Conservation (phyloP, 257 asterid genomes). For the Verbena officinalis region DNA sequence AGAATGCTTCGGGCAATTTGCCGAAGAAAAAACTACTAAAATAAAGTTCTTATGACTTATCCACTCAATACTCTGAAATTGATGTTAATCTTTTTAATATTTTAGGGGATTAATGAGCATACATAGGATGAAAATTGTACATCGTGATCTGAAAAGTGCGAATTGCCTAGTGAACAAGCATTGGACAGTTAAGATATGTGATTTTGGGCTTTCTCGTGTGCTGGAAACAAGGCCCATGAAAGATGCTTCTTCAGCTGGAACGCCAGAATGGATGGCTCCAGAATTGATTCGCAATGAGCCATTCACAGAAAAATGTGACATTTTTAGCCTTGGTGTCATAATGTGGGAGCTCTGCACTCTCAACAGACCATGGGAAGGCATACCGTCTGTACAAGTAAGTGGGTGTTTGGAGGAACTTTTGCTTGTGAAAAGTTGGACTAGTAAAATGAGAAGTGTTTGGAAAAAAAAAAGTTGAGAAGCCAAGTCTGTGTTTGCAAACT, state of each 20-base stretch:
- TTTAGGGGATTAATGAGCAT: constrained; percentile 80
- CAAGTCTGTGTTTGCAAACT: too few relatives aligned
- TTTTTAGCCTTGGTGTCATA: constrained; percentile 86
- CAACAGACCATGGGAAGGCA: constrained; percentile 87
- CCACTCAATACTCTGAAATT: constrained; percentile 6
- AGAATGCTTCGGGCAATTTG: not conserved
- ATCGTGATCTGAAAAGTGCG: constrained; percentile 93
- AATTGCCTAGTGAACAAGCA: constrained; percentile 90
- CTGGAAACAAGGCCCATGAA: constrained; percentile 54
- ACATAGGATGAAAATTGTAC: constrained; percentile 88
- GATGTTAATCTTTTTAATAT: constrained; percentile 13
- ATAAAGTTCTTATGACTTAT: not conserved
- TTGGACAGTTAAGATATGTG: constrained; percentile 88
- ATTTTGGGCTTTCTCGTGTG: constrained; percentile 83
- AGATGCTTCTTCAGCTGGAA: constrained; percentile 83
- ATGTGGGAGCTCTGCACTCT: constrained; percentile 94
- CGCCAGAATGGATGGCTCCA: constrained; percentile 99
- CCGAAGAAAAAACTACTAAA: not conserved
- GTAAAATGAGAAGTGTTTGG: too few relatives aligned
- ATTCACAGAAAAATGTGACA: constrained; percentile 85
- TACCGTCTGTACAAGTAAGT: constrained; percentile 70
- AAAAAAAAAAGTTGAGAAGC: too few relatives aligned
- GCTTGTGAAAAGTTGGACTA: too few relatives aligned
- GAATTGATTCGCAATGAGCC: constrained; percentile 90
- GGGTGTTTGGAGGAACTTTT: too few relatives aligned